phyloP scores from a whole-genome alignment of 768 basidiomycete genomes.

The Mycena rosella region DNA sequence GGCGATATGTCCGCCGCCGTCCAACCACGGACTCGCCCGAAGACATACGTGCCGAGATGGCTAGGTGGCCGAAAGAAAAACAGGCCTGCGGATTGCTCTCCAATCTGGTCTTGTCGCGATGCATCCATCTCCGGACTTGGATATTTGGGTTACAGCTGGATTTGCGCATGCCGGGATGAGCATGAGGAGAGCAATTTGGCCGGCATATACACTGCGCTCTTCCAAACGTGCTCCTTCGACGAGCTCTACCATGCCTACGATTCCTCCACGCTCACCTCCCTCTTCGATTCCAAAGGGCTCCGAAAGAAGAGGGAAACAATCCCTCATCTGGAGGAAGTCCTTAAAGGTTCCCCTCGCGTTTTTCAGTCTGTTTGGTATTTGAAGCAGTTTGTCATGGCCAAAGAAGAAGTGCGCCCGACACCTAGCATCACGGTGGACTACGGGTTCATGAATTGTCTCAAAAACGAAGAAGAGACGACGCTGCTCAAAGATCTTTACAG shows the following conservation, averaged over 20 bases:
- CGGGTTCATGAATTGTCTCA: conserved; percentile 51
- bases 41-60: conserved; percentile 6
- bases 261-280: conserved; percentile 39
- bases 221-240: conserved; percentile 49
- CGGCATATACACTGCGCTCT: conserved; percentile 35
- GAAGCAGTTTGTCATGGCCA: conserved; percentile 45
- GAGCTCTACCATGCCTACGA: conserved; percentile 48
- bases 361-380: conserved; percentile 53
- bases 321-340: conserved; percentile 43
- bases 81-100: conserved; percentile 11
- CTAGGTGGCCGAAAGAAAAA: conserved; percentile 11
- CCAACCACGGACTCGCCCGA: background rate
- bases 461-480: conserved; percentile 38
- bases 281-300: conserved; percentile 43
- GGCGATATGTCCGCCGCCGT: background rate
- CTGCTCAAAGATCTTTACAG: conserved; percentile 50
- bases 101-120: conserved; percentile 6
- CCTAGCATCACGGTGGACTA: conserved; percentile 46
- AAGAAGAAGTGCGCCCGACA: conserved; percentile 8
- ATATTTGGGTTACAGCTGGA: conserved; percentile 36
- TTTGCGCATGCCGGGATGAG: conserved; percentile 35
- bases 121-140: conserved; percentile 18
- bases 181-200: conserved; percentile 27
- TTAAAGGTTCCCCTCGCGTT: conserved; percentile 33
- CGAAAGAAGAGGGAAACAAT: conserved; percentile 13